These are phyloP conservation scores for Parasitella parasitica DNA, from an alignment of 371 early-diverging fungal genomes.

Conservation along the genomic window DNA sequence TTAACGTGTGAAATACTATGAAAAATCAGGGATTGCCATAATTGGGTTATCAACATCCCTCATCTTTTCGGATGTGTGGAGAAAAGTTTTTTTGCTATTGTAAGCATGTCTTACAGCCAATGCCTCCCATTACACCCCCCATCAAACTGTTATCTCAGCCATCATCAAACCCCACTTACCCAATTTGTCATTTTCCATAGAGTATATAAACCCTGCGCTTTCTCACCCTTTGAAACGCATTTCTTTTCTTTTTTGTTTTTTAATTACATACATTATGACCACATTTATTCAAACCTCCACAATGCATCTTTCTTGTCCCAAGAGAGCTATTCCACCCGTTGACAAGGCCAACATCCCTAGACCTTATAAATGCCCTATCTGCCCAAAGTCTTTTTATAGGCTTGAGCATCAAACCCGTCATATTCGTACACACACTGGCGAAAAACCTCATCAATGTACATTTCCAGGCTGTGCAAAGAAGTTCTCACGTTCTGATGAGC, in stretches of 20 bases:
- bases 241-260: slow-evolving; percentile 1
- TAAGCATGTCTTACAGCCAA: slow-evolving; percentile 9
- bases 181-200: neutral
- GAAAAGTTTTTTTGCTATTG: slow-evolving; percentile 12
- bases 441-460: slow-evolving; percentile 85
- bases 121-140: slow-evolving; percentile 1
- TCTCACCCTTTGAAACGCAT: neutral
- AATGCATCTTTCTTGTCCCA: slow-evolving; percentile 13
- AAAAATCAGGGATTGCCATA: slow-evolving; percentile 19
- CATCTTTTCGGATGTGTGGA: slow-evolving; percentile 18
- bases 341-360: slow-evolving; percentile 51
- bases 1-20: slow-evolving; percentile 22
- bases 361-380: slow-evolving; percentile 69
- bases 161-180: slow-evolving; percentile 15
- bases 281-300: neutral
- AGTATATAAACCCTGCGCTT: slow-evolving; percentile 15
- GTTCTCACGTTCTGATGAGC: slow-evolving; percentile 89
- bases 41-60: slow-evolving; percentile 23
- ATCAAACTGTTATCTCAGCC: slow-evolving; percentile 18
- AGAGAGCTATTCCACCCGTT: slow-evolving; percentile 30
- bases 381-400: slow-evolving; percentile 69
- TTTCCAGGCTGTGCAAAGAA: slow-evolving; percentile 80
- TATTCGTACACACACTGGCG: slow-evolving; percentile 90
- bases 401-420: slow-evolving; percentile 86
- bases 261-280: neutral